Conservation (phyloP, 2,329 filamentous ascomycete species). For the Neofusicoccum kwambonambiense region DNA sequence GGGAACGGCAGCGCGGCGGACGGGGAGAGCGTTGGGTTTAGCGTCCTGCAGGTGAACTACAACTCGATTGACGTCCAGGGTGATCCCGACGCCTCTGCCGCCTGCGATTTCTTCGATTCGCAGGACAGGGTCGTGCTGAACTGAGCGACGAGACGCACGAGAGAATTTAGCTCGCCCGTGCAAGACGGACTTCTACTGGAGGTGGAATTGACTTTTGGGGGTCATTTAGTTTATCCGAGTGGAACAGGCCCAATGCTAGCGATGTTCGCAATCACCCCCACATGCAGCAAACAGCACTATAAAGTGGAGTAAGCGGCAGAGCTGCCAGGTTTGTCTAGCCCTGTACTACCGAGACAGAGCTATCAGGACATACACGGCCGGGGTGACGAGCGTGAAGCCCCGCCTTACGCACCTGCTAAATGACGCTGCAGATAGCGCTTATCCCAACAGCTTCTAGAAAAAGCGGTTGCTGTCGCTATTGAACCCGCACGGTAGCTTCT, state of each 20-base stretch:
- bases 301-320: too few species aligned
- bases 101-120: background rate
- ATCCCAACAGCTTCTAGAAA: background rate
- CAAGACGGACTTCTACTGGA: too few species aligned
- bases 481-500: background rate
- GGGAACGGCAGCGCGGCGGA: conserved; percentile 27
- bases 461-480: too few species aligned
- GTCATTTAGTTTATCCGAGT: background rate
- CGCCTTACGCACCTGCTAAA: background rate
- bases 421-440: background rate
- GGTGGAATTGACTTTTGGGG: too few species aligned
- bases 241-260: background rate
- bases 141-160: background rate
- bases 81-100: background rate
- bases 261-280: background rate
- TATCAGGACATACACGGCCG: background rate
- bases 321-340: too few species aligned
- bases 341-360: too few species aligned
- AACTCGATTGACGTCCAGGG: background rate
- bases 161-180: too few species aligned
- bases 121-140: background rate
- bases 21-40: conserved; percentile 36
- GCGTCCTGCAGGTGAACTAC: conserved; percentile 23
- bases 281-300: background rate
- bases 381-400: background rate